A percentile compares a stretch with the other conserved stretches of the same genome.
phyloP scores from a whole-genome alignment of 1,139 yeast species.

The Cylindricascospora bacillispora region DNA sequence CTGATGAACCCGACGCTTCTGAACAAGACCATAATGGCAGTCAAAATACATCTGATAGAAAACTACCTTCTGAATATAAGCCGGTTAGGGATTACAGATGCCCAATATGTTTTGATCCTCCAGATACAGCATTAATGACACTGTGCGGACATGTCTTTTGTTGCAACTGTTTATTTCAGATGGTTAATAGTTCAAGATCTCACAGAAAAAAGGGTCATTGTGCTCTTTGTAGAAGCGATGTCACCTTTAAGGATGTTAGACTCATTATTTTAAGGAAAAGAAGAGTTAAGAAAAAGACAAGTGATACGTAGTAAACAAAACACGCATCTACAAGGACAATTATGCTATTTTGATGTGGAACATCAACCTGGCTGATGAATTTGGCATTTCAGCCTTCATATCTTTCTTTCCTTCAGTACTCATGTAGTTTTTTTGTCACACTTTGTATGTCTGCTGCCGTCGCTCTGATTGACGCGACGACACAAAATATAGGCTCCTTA shows the following conservation, averaged over 20 bases:
- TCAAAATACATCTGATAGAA: conserved; percentile 2
- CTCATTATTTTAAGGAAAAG: conserved; percentile 17
- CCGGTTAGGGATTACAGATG: conserved; percentile 30
- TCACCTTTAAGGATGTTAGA: conserved; percentile 26
- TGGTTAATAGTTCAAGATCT: conserved; percentile 34
- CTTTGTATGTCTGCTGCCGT: no score
- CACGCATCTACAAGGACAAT: no score
- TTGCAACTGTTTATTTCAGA: conserved; percentile 36
- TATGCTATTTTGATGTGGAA: no score
- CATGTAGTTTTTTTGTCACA: no score
- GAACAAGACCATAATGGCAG: conserved; percentile 6
- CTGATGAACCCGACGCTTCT: no score
- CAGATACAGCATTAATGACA: conserved; percentile 33
- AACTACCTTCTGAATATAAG: conserved; percentile 11
- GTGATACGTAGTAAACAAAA: no score
- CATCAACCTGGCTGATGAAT: not conserved
- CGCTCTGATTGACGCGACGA: no score
- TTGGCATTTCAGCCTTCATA: not conserved
- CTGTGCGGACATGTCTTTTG: conserved; percentile 48
- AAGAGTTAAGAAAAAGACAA: not conserved
- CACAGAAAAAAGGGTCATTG: conserved; percentile 31
- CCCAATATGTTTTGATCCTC: conserved; percentile 43
- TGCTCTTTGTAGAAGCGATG: conserved; percentile 35
- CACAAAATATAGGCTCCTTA: no score
- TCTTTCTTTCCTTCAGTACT: no score